phyloP scores from a whole-genome alignment of 2,329 filamentous ascomycete genomes.

The Colletotrichum graminicola region DNA sequence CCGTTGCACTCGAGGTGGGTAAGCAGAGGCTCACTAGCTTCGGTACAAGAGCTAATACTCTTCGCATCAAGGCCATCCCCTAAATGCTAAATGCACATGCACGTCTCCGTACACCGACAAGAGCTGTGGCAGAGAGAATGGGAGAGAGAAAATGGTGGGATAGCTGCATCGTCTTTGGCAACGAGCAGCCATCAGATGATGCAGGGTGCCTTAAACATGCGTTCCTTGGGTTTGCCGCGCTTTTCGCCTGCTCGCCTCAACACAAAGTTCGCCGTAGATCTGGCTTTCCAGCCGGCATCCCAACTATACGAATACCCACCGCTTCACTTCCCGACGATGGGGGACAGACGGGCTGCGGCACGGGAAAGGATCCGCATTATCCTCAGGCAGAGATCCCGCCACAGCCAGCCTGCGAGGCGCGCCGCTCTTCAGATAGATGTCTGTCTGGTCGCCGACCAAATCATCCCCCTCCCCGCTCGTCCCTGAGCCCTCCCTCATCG shows the following conservation, averaged over 20 bases:
- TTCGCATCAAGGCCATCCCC: conserved; percentile 13
- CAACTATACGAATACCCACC: not conserved
- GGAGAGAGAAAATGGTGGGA: conserved; percentile 8
- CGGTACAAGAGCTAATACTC: conserved; percentile 2
- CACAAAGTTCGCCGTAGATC: conserved; percentile 1
- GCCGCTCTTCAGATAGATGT: not conserved
- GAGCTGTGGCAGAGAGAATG: conserved; percentile 14
- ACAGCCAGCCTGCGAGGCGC: conserved; percentile 14
- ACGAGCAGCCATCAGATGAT: conserved; percentile 23
- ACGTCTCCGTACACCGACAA: conserved; percentile 34
- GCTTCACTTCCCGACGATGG: conserved; percentile 6
- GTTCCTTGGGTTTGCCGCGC: conserved; percentile 4
- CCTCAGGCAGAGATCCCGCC: conserved; percentile 1
- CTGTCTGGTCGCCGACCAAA: conserved; percentile 12
- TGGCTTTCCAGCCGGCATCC: conserved; percentile 3
- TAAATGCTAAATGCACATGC: conserved; percentile 11
- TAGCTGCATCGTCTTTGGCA: conserved; percentile 29
- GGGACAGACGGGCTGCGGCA: not conserved
- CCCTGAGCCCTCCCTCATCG: not conserved
- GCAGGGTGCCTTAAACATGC: conserved; percentile 13
- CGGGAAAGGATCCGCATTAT: not conserved
- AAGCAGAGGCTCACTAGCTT: not conserved
- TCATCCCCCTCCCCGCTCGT: not conserved
- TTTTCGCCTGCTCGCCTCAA: conserved; percentile 4
- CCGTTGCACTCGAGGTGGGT: conserved; percentile 31